phyloP scores from a whole-genome alignment of 768 basidiomycete genomes.

The Russula dissimulans region DNA sequence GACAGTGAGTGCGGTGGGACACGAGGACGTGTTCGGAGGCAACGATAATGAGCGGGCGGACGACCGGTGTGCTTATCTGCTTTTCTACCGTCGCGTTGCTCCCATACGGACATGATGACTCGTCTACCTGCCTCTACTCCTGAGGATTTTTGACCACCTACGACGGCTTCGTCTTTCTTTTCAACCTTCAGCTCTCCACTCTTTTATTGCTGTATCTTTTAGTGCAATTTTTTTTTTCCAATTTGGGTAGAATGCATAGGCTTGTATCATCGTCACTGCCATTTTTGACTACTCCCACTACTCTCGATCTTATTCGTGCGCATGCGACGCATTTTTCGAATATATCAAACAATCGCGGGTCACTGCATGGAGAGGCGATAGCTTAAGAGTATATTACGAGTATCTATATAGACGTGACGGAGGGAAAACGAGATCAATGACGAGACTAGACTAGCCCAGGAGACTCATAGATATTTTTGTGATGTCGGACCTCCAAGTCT shows the following conservation, averaged over 20 bases:
- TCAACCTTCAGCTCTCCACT: background rate
- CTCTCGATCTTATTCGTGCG: background rate
- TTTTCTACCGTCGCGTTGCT: slow-evolving; percentile 70
- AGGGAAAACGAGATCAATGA: background rate
- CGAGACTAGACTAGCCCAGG: background rate
- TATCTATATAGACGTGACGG: slow-evolving; percentile 8
- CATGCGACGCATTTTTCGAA: background rate
- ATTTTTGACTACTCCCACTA: background rate
- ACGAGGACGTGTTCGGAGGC: slow-evolving; percentile 62
- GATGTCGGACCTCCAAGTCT: background rate
- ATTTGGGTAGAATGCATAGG: slow-evolving; percentile 14
- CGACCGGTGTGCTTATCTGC: slow-evolving; percentile 76
- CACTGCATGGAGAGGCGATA: background rate
- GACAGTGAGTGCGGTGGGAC: slow-evolving; percentile 61
- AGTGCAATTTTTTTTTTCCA: slow-evolving; percentile 6
- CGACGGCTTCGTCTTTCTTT: background rate
- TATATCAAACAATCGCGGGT: background rate
- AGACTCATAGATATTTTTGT: background rate
- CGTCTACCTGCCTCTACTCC: background rate
- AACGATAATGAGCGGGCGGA: slow-evolving; percentile 29
- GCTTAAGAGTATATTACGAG: slow-evolving; percentile 6
- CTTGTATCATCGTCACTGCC: slow-evolving; percentile 1
- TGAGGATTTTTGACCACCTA: background rate
- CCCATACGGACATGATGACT: slow-evolving; percentile 20
- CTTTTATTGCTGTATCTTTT: slow-evolving; percentile 12